Evolutionary conservation across 163 green algal species (phyloP).

Genomic region (Scenedesmus sp.): DNA sequence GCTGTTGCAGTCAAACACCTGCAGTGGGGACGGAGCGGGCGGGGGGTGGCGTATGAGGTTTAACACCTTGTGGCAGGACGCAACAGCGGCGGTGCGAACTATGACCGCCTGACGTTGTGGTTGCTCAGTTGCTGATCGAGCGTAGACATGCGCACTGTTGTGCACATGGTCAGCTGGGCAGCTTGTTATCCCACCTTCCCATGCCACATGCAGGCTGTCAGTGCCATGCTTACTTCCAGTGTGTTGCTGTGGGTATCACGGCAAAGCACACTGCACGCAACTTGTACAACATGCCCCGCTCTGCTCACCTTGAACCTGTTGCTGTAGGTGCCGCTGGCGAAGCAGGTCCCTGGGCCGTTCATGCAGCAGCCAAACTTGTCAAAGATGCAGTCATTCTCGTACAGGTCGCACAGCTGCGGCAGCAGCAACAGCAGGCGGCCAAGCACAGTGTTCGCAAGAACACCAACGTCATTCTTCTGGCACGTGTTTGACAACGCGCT

Average conservation of each 20-base stretch:
- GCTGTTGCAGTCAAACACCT: background rate
- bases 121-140: too few relatives aligned
- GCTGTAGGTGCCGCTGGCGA: slow-evolving; percentile 97
- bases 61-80: too few relatives aligned
- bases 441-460: background rate
- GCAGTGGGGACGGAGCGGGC: background rate
- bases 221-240: slow-evolving; percentile 76
- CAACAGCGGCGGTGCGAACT: too few relatives aligned
- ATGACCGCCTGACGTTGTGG: too few relatives aligned
- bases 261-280: too few relatives aligned
- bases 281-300: too few relatives aligned
- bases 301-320: slow-evolving; percentile 91
- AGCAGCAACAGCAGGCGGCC: slow-evolving; percentile 73
- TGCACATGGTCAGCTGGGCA: background rate
- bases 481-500: too few relatives aligned
- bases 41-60: too few relatives aligned
- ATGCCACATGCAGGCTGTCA: background rate
- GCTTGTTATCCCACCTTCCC: background rate
- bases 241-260: slow-evolving; percentile 53
- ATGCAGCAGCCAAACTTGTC: slow-evolving; percentile 99
- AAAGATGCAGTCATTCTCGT: slow-evolving; percentile 99
- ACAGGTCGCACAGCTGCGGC: slow-evolving; percentile 95
- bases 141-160: too few relatives aligned
- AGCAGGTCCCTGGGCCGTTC: slow-evolving; percentile 80
- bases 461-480: too few relatives aligned